These are phyloP conservation scores for Cyclotella choctawhatcheeana DNA, from an alignment of 108 stramenopile genomes.

Conservation along the genomic window DNA sequence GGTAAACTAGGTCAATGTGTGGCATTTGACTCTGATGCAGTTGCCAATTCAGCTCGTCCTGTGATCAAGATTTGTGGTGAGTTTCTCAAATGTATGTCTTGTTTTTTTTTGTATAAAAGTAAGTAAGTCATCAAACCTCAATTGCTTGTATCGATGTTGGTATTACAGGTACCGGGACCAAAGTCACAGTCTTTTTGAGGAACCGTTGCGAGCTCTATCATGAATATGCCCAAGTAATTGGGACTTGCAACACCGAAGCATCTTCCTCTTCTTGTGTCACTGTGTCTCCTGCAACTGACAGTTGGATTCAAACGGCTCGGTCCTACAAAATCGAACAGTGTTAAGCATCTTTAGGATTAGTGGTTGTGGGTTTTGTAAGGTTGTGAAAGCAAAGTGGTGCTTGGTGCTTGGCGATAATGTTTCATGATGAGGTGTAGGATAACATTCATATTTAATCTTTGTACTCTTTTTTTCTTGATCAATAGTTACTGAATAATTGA, in stretches of 20 bases:
- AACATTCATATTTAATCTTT: too few relatives aligned
- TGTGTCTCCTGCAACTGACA: not conserved
- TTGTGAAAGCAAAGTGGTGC: too few relatives aligned
- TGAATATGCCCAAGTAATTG: not conserved
- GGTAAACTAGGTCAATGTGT: not conserved
- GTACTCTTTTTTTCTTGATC: too few relatives aligned
- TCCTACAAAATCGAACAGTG: not conserved
- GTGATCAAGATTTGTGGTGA: not conserved
- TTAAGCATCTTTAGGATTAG: too few relatives aligned
- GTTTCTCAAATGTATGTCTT: not conserved
- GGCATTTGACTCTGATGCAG: not conserved
- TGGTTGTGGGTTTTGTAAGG: too few relatives aligned
- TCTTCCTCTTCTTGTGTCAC: not conserved
- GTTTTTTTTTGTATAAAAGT: not conserved
- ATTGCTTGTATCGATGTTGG: too few relatives aligned
- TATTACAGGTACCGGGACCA: not conserved
- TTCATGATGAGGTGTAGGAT: too few relatives aligned
- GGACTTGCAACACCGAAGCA: not conserved
- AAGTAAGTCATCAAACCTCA: not conserved
- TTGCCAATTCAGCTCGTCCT: not conserved
- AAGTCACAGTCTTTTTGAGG: not conserved
- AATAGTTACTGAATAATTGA: too few relatives aligned
- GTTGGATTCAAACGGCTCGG: not conserved
- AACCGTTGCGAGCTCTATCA: not conserved
- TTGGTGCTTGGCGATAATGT: too few relatives aligned